These are phyloP conservation scores for Camelina hispida DNA, from an alignment of 345 rosid species.

Conservation along the genomic window DNA sequence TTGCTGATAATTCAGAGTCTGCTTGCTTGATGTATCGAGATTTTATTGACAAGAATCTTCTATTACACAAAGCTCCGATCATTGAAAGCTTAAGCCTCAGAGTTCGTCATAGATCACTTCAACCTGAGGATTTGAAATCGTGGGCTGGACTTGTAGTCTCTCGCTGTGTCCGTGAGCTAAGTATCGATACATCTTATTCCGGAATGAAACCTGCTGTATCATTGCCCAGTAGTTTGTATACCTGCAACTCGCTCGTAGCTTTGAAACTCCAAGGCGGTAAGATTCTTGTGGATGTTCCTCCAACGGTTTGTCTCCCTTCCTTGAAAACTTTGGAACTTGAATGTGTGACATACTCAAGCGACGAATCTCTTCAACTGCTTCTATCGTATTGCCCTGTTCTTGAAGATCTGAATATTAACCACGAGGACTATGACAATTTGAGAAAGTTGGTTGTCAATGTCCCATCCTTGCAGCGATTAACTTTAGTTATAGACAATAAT, in stretches of 20 bases:
- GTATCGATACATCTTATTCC: background rate
- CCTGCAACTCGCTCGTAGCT: background rate
- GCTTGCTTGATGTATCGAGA: no score
- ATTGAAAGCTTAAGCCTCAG: no score
- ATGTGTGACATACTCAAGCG: background rate
- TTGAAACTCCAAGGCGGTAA: background rate
- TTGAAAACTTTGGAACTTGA: background rate
- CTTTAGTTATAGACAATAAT: accelerated
- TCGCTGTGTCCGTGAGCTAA: background rate
- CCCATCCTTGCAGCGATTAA: background rate
- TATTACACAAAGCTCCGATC: no score
- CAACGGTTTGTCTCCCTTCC: background rate
- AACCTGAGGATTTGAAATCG: background rate
- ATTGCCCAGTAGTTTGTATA: background rate
- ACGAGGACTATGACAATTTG: background rate
- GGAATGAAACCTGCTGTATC: no score
- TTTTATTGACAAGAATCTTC: no score
- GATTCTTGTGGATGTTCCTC: conserved; percentile 4
- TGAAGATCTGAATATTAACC: background rate
- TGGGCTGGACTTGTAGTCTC: background rate
- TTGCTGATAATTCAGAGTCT: no score
- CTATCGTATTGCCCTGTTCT: background rate
- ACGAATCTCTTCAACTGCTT: background rate
- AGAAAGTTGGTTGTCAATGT: background rate
- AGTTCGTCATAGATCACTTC: background rate